Conservation (phyloP, 2,329 filamentous ascomycete species). For the Pseudophaeomoniella oleicola region DNA sequence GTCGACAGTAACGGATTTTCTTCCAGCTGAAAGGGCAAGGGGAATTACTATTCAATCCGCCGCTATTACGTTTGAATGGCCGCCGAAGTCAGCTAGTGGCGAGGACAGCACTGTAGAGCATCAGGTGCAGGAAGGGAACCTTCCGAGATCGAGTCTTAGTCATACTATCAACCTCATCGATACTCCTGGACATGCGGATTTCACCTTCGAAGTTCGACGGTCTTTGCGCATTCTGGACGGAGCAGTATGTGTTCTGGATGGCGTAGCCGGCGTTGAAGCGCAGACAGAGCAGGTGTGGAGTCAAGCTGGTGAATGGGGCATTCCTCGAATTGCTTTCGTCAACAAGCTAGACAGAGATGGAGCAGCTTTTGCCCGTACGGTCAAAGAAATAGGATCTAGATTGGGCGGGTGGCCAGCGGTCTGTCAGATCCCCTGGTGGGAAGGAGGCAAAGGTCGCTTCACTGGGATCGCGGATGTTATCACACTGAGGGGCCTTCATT, state of each 20-base stretch:
- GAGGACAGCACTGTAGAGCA: conserved; percentile 7
- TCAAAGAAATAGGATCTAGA: conserved; percentile 69
- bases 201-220: conserved; percentile 88
- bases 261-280: conserved; percentile 85
- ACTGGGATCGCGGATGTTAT: conserved; percentile 76
- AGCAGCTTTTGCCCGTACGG: conserved; percentile 66
- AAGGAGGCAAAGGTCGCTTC: conserved; percentile 55
- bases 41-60: conserved; percentile 98
- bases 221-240: conserved; percentile 80
- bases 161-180: conserved; percentile 86
- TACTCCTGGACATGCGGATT: conserved; percentile 92
- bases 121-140: conserved; percentile 17
- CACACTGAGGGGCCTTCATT: conserved; percentile 58
- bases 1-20: conserved; percentile 92
- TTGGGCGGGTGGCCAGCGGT: conserved; percentile 76
- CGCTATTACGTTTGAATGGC: conserved; percentile 91
- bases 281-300: conserved; percentile 95
- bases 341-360: conserved; percentile 80
- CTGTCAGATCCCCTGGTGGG: conserved; percentile 93
- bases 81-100: conserved; percentile 30
- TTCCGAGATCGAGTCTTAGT: conserved; percentile 36
- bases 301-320: conserved; percentile 71
- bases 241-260: conserved; percentile 84
- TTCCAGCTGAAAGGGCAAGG: conserved; percentile 78
- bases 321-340: conserved; percentile 68